These are phyloP conservation scores for Chlorella sp. DNA, from an alignment of 139 green algal genomes.

Conservation along the genomic window DNA sequence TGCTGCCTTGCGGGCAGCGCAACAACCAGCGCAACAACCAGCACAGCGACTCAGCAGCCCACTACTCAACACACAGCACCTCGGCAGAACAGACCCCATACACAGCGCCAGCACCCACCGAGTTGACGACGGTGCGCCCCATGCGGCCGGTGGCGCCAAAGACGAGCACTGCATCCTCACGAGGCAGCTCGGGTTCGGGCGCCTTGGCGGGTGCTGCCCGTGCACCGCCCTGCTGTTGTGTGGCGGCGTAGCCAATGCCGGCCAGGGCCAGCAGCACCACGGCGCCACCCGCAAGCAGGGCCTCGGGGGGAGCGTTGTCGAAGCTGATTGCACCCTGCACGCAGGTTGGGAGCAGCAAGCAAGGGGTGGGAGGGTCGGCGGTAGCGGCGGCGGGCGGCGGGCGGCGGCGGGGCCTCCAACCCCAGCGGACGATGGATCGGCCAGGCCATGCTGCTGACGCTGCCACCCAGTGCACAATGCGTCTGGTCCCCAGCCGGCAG, in stretches of 20 bases:
- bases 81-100: no score
- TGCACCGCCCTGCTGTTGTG: background rate
- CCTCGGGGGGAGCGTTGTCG: background rate
- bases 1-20: no score
- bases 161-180: slow-evolving; percentile 84
- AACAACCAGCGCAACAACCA: no score
- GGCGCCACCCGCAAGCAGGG: slow-evolving; percentile 5
- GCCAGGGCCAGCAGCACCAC: background rate
- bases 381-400: no score
- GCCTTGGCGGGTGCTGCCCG: background rate
- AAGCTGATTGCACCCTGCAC: background rate
- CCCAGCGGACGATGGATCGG: background rate
- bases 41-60: no score
- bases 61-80: no score
- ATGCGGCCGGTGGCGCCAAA: slow-evolving; percentile 80
- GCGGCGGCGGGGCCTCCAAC: background rate
- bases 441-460: no score
- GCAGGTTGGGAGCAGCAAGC: background rate
- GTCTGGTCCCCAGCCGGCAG: no score
- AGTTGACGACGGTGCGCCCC: slow-evolving; percentile 68
- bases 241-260: slow-evolving; percentile 9
- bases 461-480: no score
- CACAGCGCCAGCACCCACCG: slow-evolving; percentile 46
- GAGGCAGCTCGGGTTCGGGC: slow-evolving; percentile 9
- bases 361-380: no score